Evolutionary conservation across 1,139 yeast genomes (phyloP), one percentile per base, ranked within the genome.

Genomic region (Schwanniomyces etchellsii): DNA sequence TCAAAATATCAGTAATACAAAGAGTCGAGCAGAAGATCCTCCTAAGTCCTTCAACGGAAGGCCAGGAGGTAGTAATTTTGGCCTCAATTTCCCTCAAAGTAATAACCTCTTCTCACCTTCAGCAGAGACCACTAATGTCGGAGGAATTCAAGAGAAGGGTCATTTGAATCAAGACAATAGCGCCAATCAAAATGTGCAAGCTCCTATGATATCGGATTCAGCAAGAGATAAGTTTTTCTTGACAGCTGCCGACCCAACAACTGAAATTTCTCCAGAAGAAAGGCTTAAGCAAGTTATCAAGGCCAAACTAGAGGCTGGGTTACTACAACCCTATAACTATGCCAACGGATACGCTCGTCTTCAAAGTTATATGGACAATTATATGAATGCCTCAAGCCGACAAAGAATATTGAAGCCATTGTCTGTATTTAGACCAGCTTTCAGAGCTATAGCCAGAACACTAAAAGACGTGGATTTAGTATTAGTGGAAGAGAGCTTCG

Each of bases 191-290:
- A 9, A 21, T 5, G n/a, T 16, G 24, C 14, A 59, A 35, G 66
- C 59, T 30, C 80, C 81, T 0, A 66, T 70, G 22, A 68, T 78
- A 6, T 77, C 84, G 0, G 91, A 81, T 42, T 80, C 93, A 2
- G 95, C 96, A 1, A 70, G 89, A 42, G 97, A 89, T 52, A 88
- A 88, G 57, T 91, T 91, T 57, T 89, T 91, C 60, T 62, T 91
- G 33, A 89, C 97, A 0, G 97, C 98, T 0, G 97, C 97, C 0
- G 97, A 91, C 51, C 98, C 98, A 1, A 83, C 95, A 0, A 86
- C 93, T 0, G 96, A 86, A 45, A 82, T 84, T 24, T 84, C 95
- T 0, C 96, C 97, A 0, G 97, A 89, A 52, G 97, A 89, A 49
- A 70, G 96, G 40, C 67, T 91, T 44, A 86, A 86, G 48, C 94